Percentiles rank a stretch among this genome's conserved stretches.
Conservation (phyloP, 1,284 basidiomycete species). For the Moesziomyces sp. region DNA sequence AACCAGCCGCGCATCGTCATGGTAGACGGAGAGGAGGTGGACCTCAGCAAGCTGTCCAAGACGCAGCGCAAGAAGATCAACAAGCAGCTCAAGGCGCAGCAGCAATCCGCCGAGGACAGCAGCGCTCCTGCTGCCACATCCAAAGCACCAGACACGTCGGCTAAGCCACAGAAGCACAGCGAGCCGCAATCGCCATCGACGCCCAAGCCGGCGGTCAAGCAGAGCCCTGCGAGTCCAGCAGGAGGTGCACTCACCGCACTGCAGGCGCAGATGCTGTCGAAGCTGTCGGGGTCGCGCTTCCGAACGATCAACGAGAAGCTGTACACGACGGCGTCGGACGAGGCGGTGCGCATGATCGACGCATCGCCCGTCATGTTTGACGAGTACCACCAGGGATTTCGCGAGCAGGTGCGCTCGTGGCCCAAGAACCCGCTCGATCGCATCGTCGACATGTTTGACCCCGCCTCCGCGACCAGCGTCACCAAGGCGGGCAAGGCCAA, state of each 20-base stretch:
- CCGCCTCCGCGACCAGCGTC: background rate
- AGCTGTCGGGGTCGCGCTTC: slow-evolving; percentile 65
- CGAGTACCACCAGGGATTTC: slow-evolving; percentile 66
- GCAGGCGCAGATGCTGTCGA: slow-evolving; percentile 57
- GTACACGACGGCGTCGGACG: slow-evolving; percentile 58
- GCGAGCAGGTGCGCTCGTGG: slow-evolving; percentile 64
- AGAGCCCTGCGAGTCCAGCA: background rate
- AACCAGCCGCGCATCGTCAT: slow-evolving; percentile 29
- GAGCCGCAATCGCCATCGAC: background rate
- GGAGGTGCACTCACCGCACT: slow-evolving; percentile 39
- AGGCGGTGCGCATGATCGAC: slow-evolving; percentile 58
- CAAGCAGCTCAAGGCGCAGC: slow-evolving; percentile 41
- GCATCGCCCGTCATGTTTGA: slow-evolving; percentile 54
- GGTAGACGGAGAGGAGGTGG: slow-evolving; percentile 23
- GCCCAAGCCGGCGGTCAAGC: background rate
- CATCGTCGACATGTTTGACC: slow-evolving; percentile 50
- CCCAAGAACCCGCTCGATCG: slow-evolving; percentile 65
- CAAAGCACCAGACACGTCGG: background rate
- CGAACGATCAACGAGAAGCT: slow-evolving; percentile 67
- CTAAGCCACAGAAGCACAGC: background rate
- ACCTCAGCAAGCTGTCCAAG: slow-evolving; percentile 51
- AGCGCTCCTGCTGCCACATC: background rate
- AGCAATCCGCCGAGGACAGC: background rate
- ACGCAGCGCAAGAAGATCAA: slow-evolving; percentile 61
- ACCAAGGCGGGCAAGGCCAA: slow-evolving; percentile 5